Evolutionary conservation across 2,329 filamentous ascomycete genomes (phyloP).

Genomic region (Neofusicoccum sp.): DNA sequence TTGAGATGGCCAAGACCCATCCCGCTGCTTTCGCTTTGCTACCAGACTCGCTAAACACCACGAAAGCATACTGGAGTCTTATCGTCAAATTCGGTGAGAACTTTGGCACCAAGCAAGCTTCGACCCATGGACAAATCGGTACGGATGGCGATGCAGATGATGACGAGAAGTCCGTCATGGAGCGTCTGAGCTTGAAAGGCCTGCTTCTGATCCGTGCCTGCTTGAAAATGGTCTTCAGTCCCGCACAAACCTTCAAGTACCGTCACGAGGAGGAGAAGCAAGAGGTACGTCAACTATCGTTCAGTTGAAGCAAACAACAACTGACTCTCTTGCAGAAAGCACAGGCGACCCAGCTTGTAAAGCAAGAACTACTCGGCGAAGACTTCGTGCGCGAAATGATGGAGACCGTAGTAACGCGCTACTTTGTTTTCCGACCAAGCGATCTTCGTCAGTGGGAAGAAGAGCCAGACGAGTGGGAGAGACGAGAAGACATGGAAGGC

Average conservation of each 20-base stretch:
- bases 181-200: slow-evolving; percentile 81
- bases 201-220: slow-evolving; percentile 81
- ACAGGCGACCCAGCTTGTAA: slow-evolving; percentile 69
- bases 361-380: slow-evolving; percentile 72
- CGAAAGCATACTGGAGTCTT: slow-evolving; percentile 83
- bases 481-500: slow-evolving; percentile 79
- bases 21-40: slow-evolving; percentile 81
- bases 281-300: slow-evolving; percentile 47
- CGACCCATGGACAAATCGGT: slow-evolving; percentile 33
- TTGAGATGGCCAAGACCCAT: slow-evolving; percentile 79
- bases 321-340: slow-evolving; percentile 50
- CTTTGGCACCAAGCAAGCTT: slow-evolving; percentile 59
- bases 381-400: slow-evolving; percentile 80
- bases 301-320: background rate
- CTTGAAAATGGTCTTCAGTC: slow-evolving; percentile 81
- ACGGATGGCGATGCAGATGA: slow-evolving; percentile 50
- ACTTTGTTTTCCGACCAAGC: slow-evolving; percentile 82
- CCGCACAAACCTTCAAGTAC: slow-evolving; percentile 81
- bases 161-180: slow-evolving; percentile 62
- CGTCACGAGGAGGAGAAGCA: slow-evolving; percentile 72
- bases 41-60: slow-evolving; percentile 75
- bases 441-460: slow-evolving; percentile 93
- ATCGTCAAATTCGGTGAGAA: slow-evolving; percentile 75
- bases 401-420: slow-evolving; percentile 80
- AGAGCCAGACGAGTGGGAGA: slow-evolving; percentile 94